phyloP scores from a whole-genome alignment of 2,329 filamentous ascomycete species.

The Cercospora sojina region DNA sequence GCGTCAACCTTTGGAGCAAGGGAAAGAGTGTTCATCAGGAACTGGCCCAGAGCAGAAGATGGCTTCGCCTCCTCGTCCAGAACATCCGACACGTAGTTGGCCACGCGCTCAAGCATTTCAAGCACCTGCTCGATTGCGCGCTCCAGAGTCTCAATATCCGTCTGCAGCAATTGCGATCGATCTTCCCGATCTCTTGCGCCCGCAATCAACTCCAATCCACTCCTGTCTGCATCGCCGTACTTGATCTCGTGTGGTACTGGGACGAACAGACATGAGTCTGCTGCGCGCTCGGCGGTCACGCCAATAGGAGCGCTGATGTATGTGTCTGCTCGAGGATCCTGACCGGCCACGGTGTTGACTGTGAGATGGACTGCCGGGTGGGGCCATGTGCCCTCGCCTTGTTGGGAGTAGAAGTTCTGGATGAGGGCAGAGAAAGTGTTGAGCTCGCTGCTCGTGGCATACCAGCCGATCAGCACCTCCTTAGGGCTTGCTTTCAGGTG shows the following conservation, averaged over 20 bases:
- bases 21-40: conserved; percentile 88
- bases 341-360: conserved; percentile 82
- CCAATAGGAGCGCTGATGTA: conserved; percentile 96
- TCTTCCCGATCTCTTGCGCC: conserved; percentile 76
- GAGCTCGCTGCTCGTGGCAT: conserved; percentile 92
- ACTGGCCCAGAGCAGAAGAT: conserved; percentile 89
- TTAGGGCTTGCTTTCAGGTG: conserved; percentile 92
- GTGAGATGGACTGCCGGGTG: conserved; percentile 98
- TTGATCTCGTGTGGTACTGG: conserved; percentile 93
- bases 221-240: conserved; percentile 77
- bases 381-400: conserved; percentile 94
- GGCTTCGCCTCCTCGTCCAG: conserved; percentile 90
- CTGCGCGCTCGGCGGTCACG: conserved; percentile 89
- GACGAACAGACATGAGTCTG: conserved; percentile 95
- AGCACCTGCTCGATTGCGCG: conserved; percentile 83
- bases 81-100: conserved; percentile 87
- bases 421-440: conserved; percentile 98
- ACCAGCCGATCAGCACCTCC: conserved; percentile 95
- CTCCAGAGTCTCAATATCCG: conserved; percentile 87
- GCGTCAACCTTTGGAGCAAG: conserved; percentile 92
- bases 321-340: conserved; percentile 84
- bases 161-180: conserved; percentile 69
- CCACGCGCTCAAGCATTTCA: conserved; percentile 84
- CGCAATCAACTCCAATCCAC: conserved; percentile 77
- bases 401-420: conserved; percentile 98